These are phyloP conservation scores for Lyophyllum semitale DNA, from an alignment of 768 basidiomycete genomes.

Conservation along the genomic window DNA sequence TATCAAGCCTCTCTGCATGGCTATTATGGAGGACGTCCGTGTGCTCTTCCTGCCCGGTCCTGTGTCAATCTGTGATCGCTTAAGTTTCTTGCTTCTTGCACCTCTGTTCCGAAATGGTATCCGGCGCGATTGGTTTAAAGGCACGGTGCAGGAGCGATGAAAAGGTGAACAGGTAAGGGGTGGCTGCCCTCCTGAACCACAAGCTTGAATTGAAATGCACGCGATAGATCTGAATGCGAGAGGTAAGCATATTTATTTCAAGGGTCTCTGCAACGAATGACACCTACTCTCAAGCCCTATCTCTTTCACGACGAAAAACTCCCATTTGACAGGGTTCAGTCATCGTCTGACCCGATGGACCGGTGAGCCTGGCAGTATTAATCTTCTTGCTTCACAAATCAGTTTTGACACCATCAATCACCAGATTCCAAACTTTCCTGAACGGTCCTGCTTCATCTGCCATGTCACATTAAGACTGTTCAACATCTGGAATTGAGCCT, in stretches of 20 bases:
- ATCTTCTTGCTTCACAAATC: background rate
- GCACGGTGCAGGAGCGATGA: constrained; percentile 34
- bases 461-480: constrained; percentile 55
- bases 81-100: constrained; percentile 27
- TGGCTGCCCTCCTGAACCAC: background rate
- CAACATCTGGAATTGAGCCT: constrained; percentile 62
- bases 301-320: constrained; percentile 69
- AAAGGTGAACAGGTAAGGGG: constrained; percentile 59
- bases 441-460: constrained; percentile 52
- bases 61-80: constrained; percentile 9
- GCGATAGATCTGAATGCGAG: constrained; percentile 64
- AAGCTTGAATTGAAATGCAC: background rate
- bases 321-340: constrained; percentile 42
- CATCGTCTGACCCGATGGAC: constrained; percentile 33
- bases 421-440: constrained; percentile 45
- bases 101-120: constrained; percentile 16
- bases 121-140: constrained; percentile 24
- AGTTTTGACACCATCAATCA: constrained; percentile 3
- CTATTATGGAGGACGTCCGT: constrained; percentile 25
- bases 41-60: constrained; percentile 4
- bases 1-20: constrained; percentile 30
- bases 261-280: background rate
- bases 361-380: constrained; percentile 31
- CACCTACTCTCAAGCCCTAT: constrained; percentile 48
- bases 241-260: constrained; percentile 32